Conservation (phyloP, 805 yeast genomes). For the Candida berthetii region DNA sequence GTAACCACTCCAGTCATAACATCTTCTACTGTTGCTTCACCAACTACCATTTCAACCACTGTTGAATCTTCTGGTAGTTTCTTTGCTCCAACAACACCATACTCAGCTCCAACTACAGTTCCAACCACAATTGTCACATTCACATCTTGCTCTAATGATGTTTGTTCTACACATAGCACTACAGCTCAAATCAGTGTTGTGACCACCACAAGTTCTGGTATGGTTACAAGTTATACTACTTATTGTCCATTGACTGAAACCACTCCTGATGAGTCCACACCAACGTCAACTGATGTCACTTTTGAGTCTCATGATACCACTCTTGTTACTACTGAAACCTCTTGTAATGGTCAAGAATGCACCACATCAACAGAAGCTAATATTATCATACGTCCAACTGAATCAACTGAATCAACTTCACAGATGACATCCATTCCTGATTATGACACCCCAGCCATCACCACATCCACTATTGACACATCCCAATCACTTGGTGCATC, state of each 20-base stretch:
- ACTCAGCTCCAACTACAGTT: not conserved
- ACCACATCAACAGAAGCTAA: too few relatives aligned
- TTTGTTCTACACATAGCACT: constrained; percentile 1
- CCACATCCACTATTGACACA: not conserved
- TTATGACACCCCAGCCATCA: too few relatives aligned
- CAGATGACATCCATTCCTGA: too few relatives aligned
- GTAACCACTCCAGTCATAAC: not conserved
- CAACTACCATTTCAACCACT: constrained; percentile 2
- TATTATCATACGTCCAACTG: too few relatives aligned
- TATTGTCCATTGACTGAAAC: constrained; percentile 6
- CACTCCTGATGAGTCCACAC: not conserved
- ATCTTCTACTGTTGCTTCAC: constrained; percentile 5
- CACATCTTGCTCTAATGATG: constrained; percentile 13
- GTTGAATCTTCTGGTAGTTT: too few relatives aligned
- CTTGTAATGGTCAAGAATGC: too few relatives aligned
- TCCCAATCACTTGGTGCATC: constrained; percentile 8
- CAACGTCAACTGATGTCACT: too few relatives aligned
- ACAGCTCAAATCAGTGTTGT: constrained; percentile 17
- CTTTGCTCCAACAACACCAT: not conserved
- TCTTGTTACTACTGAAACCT: too few relatives aligned
- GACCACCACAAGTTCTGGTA: constrained; percentile 17
- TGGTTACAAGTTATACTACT: not conserved
- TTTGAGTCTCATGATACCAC: too few relatives aligned
- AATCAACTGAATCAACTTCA: too few relatives aligned
- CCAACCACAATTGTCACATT: constrained; percentile 20